Evolutionary conservation across 257 asterid genomes (phyloP), one percentile per base, ranked within the genome.

Genomic region (Scutellaria barbata): DNA sequence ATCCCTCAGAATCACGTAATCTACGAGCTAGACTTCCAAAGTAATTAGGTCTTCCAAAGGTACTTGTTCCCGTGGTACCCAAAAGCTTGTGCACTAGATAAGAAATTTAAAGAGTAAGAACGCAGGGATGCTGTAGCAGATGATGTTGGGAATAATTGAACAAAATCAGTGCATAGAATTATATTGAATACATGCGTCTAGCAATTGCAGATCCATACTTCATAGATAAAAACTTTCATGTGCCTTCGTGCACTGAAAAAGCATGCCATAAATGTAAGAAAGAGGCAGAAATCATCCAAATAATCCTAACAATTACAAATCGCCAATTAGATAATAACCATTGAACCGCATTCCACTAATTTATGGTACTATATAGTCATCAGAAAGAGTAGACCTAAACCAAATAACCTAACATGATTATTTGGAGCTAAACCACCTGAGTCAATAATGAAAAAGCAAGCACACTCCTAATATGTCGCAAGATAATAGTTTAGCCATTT

Each of bases 1-100:
- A 72, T 78, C 84, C 88, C 33, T 85, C 95, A 48, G 80, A 46
- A 0, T 87, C 88, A 56, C 95, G 98, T 51, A 75, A 75, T 78
- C 90, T 82, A 53, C 92, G 90, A 76, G 96, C 79, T 59, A 85
- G 80, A 69, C 96, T 90, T 47, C 97, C 89, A 61, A 87, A 90
- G 79, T 85, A 80, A 80, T 84, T 85, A 71, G 90, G 81, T 63
- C 88, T 80, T 79, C 82, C 82, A 25, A 74, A 66, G 60, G 77
- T 13, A 68, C 69, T 77, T 74, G 88, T 51, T 61, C 81, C 79
- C 7, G 63, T 57, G 60, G 63, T 20, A 71, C 69, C 78, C 45
- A 77, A 74, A 76, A 79, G 67, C 76, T 74, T 79, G 63, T 48
- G 76, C 58, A 72, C 97, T 87, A 76, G 69, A 83, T 22, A 48